Percentiles rank a stretch among this genome's conserved stretches.
Evolutionary conservation across 2,329 filamentous ascomycete genomes (phyloP).

Genomic region (Penicillium aurantiogriseum): DNA sequence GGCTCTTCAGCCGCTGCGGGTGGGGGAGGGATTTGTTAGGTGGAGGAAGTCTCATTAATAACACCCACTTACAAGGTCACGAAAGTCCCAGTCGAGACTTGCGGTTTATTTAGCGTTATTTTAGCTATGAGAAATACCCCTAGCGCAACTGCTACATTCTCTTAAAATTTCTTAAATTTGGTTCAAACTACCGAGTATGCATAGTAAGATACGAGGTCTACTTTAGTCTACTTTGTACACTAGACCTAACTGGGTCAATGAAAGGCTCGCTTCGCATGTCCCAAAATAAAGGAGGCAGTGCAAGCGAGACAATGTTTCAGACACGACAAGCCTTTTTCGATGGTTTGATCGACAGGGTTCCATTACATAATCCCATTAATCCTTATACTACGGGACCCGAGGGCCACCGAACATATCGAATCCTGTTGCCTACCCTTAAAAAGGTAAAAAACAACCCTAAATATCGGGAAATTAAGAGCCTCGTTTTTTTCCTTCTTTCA

Average conservation of each 20-base stretch:
- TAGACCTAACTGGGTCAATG: background rate
- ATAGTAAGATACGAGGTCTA: background rate
- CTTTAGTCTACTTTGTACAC: too few relatives aligned
- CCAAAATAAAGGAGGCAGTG: constrained; percentile 15
- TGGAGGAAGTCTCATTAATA: background rate
- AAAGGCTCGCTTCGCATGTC: background rate
- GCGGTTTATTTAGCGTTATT: background rate
- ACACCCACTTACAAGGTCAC: background rate
- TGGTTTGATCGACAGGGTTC: constrained; percentile 29
- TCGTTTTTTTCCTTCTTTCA: background rate
- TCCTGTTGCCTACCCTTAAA: constrained; percentile 24
- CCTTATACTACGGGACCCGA: background rate
- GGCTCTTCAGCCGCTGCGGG: background rate
- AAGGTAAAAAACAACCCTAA: background rate
- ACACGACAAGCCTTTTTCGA: constrained; percentile 18
- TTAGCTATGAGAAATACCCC: background rate
- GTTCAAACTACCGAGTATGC: background rate
- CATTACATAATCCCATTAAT: constrained; percentile 9
- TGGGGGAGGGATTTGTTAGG: constrained; percentile 3
- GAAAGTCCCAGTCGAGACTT: background rate
- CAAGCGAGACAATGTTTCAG: constrained; percentile 25
- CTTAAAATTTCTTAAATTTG: background rate
- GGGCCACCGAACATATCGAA: constrained; percentile 5
- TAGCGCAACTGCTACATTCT: background rate
- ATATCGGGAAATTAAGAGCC: background rate